Conservation (phyloP, 164 flowering plant genomes). For the Sextonia rubra region DNA sequence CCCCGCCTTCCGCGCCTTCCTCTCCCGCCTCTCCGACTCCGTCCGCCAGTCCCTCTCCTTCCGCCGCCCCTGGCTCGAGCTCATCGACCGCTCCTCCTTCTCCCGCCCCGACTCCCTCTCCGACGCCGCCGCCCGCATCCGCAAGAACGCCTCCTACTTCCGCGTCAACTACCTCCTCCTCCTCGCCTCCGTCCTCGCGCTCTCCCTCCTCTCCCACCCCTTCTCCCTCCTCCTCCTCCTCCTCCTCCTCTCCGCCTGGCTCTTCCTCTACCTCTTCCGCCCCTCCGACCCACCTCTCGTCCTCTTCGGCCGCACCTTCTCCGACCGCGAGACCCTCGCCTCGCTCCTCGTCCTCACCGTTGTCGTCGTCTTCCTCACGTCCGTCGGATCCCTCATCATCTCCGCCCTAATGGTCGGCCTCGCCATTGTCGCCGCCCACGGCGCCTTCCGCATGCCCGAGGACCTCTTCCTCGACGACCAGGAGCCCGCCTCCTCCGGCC, state of each 20-base stretch:
- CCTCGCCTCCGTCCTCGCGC: constrained; percentile 40
- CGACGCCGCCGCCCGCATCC: constrained; percentile 68
- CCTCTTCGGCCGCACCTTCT: constrained; percentile 51
- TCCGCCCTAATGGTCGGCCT: constrained; percentile 59
- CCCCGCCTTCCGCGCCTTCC: constrained; percentile 63
- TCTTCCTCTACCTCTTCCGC: constrained; percentile 72
- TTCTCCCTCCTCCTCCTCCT: constrained; percentile 58
- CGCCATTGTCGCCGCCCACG: constrained; percentile 56
- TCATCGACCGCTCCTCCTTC: constrained; percentile 58
- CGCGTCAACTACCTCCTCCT: constrained; percentile 60
- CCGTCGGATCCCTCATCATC: constrained; percentile 68
- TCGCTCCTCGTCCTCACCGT: constrained; percentile 35
- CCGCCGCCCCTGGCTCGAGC: constrained; percentile 80
- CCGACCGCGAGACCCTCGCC: constrained; percentile 61
- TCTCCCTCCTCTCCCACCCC: constrained; percentile 67
- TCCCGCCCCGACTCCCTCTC: constrained; percentile 62
- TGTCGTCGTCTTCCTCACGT: constrained; percentile 63
- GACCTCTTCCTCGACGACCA: constrained; percentile 80
- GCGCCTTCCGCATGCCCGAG: constrained; percentile 70
- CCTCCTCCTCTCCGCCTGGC: constrained; percentile 57
- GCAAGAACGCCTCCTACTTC: constrained; percentile 75
- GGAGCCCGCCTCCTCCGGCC: constrained; percentile 44
- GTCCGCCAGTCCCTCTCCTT: constrained; percentile 50
- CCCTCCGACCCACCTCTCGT: constrained; percentile 71
- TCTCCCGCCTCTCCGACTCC: constrained; percentile 42